Evolutionary conservation across 1,284 basidiomycete genomes (phyloP), one percentile per base, ranked within the genome.

Genomic region (Austroboletus niveus): DNA sequence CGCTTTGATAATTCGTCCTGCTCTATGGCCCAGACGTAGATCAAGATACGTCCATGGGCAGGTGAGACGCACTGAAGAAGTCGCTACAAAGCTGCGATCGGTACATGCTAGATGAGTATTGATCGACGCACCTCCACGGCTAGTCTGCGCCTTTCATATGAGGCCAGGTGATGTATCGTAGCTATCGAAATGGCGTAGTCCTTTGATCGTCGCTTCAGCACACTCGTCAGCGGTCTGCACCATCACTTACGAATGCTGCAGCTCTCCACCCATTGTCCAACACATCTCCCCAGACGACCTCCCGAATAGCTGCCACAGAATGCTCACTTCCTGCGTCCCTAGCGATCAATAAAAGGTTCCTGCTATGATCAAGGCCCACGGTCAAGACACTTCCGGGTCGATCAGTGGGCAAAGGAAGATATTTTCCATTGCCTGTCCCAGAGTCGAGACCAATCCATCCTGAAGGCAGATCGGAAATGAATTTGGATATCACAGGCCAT

Each of bases 1-100:
- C 92, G 78, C 65, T 89, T 92, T 3, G 90, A 92, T 6, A 84
- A 70, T 32, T 81, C 78, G 52, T 96, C 93, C 73, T 99, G 97
- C 65, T 98, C 94, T 49, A 91, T 82, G 1, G 96, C 95, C 97
- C 97, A 99, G n/a, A 98, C 97, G 62, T 97, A 98, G 61, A 99
- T 87, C 58, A 99, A 76, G 52, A 94, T 78, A 8, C 92, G 84
- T 10, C 92, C 88, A 59, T 88, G 80, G 2, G 62, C 52, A 6
- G 84, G 74, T 2, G 82, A 82, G 36, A 92, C 81, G 12, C 78
- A 75, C 51, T 81, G 76, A 15, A 94, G 65, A 20, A 94, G 74
- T 32, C 83, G 77, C 86, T 92, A 60, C 4, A 49, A 40, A 42
- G 36, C 24, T 20, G 45, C 9, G 10, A 47, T 57, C 17, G 58